Evolutionary conservation across 345 rosid genomes (phyloP).

Genomic region (Rubroshorea leprosula): DNA sequence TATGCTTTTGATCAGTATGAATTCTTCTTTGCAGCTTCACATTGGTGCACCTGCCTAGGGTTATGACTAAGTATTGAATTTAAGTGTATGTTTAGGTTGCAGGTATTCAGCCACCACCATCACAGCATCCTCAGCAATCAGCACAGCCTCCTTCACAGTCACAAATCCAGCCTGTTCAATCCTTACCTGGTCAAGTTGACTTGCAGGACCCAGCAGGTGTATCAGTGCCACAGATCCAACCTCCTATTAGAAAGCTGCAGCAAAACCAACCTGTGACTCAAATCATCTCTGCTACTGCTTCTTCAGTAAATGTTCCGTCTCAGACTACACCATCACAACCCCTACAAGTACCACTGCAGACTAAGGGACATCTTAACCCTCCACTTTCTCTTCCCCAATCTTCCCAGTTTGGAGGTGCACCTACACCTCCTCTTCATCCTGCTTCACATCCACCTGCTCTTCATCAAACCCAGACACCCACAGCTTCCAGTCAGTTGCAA

Average conservation of each 20-base stretch:
- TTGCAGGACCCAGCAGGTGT: slow-evolving; percentile 48
- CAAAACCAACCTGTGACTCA: slow-evolving; percentile 46
- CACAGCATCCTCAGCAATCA: slow-evolving; percentile 56
- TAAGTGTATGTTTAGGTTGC: slow-evolving; percentile 46
- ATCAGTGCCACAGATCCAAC: slow-evolving; percentile 46
- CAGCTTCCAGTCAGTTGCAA: slow-evolving; percentile 60
- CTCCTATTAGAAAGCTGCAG: slow-evolving; percentile 51
- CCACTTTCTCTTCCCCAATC: slow-evolving; percentile 50
- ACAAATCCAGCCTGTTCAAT: slow-evolving; percentile 40
- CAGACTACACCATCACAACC: slow-evolving; percentile 54
- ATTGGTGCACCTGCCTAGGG: slow-evolving; percentile 18
- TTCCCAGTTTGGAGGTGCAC: slow-evolving; percentile 45
- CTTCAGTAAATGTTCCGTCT: slow-evolving; percentile 53
- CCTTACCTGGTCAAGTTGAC: slow-evolving; percentile 37
- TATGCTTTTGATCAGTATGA: slow-evolving; percentile 25
- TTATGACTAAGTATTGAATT: not conserved
- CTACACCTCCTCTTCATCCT: slow-evolving; percentile 49
- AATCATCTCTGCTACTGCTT: slow-evolving; percentile 36
- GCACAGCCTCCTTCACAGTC: slow-evolving; percentile 46
- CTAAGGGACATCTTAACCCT: slow-evolving; percentile 56
- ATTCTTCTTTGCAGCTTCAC: slow-evolving; percentile 2
- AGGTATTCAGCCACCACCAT: slow-evolving; percentile 45
- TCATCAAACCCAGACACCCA: slow-evolving; percentile 57
- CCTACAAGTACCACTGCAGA: slow-evolving; percentile 49
- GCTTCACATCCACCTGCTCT: slow-evolving; percentile 47